A percentile compares a stretch with the other conserved stretches of the same genome.
These are phyloP conservation scores for Fagopyrum homotropicum DNA, from an alignment of 148 eudicot species.

Conservation along the genomic window DNA sequence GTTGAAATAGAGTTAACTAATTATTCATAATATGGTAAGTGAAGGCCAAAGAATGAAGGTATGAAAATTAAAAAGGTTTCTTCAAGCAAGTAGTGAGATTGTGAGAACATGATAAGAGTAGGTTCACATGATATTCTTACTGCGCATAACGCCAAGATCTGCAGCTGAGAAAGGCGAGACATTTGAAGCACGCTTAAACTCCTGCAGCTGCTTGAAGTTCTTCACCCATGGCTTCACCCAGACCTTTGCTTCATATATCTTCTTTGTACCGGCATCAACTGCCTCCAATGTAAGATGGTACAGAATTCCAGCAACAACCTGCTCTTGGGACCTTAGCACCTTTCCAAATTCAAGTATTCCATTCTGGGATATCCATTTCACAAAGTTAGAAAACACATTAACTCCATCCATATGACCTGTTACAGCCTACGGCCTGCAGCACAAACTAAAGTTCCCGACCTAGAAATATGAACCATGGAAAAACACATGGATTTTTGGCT, in stretches of 20 bases:
- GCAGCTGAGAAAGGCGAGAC: slow-evolving; percentile 9
- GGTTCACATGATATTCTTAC: not conserved
- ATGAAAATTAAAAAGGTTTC: not conserved
- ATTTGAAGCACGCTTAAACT: slow-evolving; percentile 13
- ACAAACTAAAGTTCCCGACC: not conserved
- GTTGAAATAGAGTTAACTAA: not conserved
- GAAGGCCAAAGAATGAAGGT: too few species aligned
- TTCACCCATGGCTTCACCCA: slow-evolving; percentile 24
- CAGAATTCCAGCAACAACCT: slow-evolving; percentile 18
- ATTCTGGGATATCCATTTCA: slow-evolving; percentile 13
- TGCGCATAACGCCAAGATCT: slow-evolving; percentile 11
- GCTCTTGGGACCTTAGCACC: slow-evolving; percentile 14
- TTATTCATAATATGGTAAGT: not conserved
- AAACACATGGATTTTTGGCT: too few species aligned
- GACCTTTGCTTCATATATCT: slow-evolving; percentile 17
- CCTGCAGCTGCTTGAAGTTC: slow-evolving; percentile 17
- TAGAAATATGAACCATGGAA: not conserved
- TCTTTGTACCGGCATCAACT: slow-evolving; percentile 14
- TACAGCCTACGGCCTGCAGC: not conserved
- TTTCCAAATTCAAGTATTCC: slow-evolving; percentile 3
- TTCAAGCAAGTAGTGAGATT: not conserved
- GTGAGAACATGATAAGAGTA: not conserved
- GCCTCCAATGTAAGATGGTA: slow-evolving; percentile 18
- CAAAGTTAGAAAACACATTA: slow-evolving; percentile 1
- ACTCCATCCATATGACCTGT: not conserved